These are phyloP conservation scores for Aspergillus leporis DNA, from an alignment of 495 filamentous ascomycete species.

Conservation along the genomic window DNA sequence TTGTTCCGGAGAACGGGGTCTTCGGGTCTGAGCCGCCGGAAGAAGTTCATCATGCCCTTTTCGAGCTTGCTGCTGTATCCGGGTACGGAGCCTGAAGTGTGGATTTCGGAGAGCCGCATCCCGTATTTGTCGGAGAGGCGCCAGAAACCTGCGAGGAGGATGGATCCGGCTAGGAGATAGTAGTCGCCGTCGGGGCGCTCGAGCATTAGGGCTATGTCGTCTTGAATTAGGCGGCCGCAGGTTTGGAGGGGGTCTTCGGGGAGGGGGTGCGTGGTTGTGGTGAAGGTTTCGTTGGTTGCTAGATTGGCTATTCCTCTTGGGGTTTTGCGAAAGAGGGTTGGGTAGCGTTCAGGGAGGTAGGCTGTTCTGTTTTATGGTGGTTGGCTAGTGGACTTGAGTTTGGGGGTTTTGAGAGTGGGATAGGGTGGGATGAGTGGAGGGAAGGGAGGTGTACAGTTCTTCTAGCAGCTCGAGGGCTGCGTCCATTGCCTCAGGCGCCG, in stretches of 20 bases:
- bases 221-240: slow-evolving; percentile 72
- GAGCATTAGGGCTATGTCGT: slow-evolving; percentile 87
- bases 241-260: slow-evolving; percentile 82
- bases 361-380: slow-evolving; percentile 36
- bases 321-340: slow-evolving; percentile 67
- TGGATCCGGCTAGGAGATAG: slow-evolving; percentile 77
- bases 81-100: slow-evolving; percentile 79
- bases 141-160: slow-evolving; percentile 87
- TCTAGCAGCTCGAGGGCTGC: slow-evolving; percentile 79
- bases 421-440: background rate
- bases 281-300: slow-evolving; percentile 70
- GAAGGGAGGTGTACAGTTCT: slow-evolving; percentile 53
- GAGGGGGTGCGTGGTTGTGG: slow-evolving; percentile 67
- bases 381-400: background rate
- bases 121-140: slow-evolving; percentile 80
- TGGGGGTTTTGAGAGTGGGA: too few relatives aligned
- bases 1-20: slow-evolving; percentile 67
- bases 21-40: slow-evolving; percentile 63
- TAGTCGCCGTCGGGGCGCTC: slow-evolving; percentile 79
- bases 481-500: slow-evolving; percentile 72
- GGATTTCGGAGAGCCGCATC: slow-evolving; percentile 82
- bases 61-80: slow-evolving; percentile 75
- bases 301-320: slow-evolving; percentile 68
- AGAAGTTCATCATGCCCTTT: slow-evolving; percentile 82
- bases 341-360: slow-evolving; percentile 83